Conservation (phyloP, 352 stramenopile species). For the Phytopythium sindhum region DNA sequence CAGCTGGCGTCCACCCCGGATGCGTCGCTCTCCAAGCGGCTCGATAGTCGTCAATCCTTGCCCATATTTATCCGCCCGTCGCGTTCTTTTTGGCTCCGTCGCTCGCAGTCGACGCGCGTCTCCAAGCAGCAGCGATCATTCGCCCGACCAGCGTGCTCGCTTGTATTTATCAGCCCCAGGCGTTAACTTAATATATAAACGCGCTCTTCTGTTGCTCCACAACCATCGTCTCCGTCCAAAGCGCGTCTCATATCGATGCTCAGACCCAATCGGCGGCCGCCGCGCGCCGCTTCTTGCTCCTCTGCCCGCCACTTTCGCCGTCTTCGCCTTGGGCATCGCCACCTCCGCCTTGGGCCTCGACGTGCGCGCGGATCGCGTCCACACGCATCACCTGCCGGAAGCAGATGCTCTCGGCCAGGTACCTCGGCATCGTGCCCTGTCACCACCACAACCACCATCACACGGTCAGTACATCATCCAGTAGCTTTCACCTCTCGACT, state of each 20-base stretch:
- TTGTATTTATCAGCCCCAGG: not conserved
- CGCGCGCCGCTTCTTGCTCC: conserved; percentile 1
- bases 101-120: not conserved
- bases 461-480: not conserved
- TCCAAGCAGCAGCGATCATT: not conserved
- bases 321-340: not conserved
- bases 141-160: not conserved
- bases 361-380: conserved; percentile 39
- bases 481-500: not conserved
- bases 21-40: not conserved
- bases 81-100: not conserved
- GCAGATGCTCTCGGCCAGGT: conserved; percentile 72
- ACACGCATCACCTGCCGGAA: conserved; percentile 72
- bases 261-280: not conserved
- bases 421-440: conserved; percentile 50
- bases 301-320: not conserved
- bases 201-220: not conserved
- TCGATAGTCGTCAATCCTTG: not conserved
- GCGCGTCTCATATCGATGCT: not conserved
- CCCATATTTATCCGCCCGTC: not conserved
- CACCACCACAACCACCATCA: not conserved
- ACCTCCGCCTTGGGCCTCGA: conserved; percentile 32
- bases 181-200: conserved; percentile 3
- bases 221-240: not conserved
- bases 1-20: not conserved